Evolutionary conservation across 108 stramenopile species (phyloP), one percentile per base, ranked within the genome.

Genomic region (Pseudonitzschia multistriata): DNA sequence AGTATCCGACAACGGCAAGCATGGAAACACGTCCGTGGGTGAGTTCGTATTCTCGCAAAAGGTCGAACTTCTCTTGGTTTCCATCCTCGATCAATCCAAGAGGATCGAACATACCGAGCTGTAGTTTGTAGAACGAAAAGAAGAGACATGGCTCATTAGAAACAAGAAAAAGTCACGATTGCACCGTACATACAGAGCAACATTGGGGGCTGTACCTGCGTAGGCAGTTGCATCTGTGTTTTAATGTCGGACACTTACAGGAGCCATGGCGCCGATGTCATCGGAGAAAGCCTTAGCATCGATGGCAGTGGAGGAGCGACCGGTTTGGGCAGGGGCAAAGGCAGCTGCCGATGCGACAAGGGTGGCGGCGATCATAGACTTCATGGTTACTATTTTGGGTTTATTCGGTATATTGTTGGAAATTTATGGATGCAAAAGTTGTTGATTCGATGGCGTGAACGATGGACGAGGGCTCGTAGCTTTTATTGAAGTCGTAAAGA

Each of bases 211-310:
- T 42, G 40, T 42, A 10, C 40, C 13, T 15, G 25, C 3, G 45
- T 25, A 62, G 29, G 7, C 11, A 19, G 17, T 42, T 54, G 24
- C 52, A 48, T 35, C 14, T n/a, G 17, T 29, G 35, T 54, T n/a
- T n/a, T n/a, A n/a, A n/a, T n/a, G n/a, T n/a, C n/a, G n/a, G 14
- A 42, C 24, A 72, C 77, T 66, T 78, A 80, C 67, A 39, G 95
- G 95, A 55, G 83, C 64, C 74, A 92, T 91, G 30, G 83, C 92
- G 67, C 95, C 95, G 70, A 96, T 75, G 47, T 90, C 93, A 49
- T 76, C 69, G 66, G 80, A 84, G 77, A 91, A 82, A 35, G 63
- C 22, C 39, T 64, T 64, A 62, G 81, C 81, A 57, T 69, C 66
- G 36, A 85, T 66, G 74, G 85, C 77, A 39, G 83, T 71, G 31